Evolutionary conservation across 2,329 filamentous ascomycete genomes (phyloP).

Genomic region (Penicillium capsulatum): DNA sequence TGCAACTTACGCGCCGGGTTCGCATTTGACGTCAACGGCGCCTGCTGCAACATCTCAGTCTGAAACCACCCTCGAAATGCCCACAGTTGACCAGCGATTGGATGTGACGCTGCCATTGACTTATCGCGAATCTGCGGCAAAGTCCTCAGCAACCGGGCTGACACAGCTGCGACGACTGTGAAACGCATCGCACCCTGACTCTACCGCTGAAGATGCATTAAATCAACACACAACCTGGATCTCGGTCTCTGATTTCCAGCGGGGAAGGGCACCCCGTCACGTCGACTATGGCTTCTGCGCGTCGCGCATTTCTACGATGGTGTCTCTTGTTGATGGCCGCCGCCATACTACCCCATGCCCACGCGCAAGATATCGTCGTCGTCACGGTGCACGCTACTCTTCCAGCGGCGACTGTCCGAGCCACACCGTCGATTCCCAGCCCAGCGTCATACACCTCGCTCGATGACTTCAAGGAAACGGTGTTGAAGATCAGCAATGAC

Average conservation of each 20-base stretch:
- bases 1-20: no score
- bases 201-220: no score
- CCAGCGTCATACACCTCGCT: slow-evolving; percentile 44
- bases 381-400: slow-evolving; percentile 10
- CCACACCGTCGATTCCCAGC: slow-evolving; percentile 24
- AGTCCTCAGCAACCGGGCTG: background rate
- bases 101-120: slow-evolving; percentile 6
- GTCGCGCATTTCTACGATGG: background rate
- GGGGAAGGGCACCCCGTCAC: no score
- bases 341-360: background rate
- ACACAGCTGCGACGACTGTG: no score
- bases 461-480: slow-evolving; percentile 44
- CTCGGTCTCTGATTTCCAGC: no score
- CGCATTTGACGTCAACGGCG: slow-evolving; percentile 23
- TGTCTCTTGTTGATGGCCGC: background rate
- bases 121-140: slow-evolving; percentile 1
- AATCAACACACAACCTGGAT: no score
- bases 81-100: no score
- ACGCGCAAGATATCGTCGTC: slow-evolving; percentile 2
- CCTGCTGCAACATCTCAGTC: slow-evolving; percentile 20
- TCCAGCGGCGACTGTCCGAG: slow-evolving; percentile 15
- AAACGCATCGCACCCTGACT: no score
- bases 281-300: background rate
- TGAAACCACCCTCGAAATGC: slow-evolving; percentile 6
- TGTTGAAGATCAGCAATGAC: slow-evolving; percentile 63